Evolutionary conservation across 23 red algal species (phyloP).

Genomic region (Gracilaria vermiculophylla): DNA sequence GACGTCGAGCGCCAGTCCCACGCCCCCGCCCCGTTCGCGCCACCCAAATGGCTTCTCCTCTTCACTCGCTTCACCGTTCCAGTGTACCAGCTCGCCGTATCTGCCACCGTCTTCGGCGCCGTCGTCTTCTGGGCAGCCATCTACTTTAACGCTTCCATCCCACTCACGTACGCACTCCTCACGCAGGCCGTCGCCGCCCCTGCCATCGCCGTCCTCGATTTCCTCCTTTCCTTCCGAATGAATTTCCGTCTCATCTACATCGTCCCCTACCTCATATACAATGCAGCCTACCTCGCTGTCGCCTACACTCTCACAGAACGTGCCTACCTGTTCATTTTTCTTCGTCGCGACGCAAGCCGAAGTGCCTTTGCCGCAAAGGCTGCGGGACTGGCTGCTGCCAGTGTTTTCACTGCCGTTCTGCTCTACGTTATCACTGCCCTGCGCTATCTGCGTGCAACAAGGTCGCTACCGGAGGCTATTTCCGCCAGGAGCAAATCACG

Average conservation of each 20-base stretch:
- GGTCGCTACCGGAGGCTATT: constrained; percentile 5
- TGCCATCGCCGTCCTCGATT: constrained; percentile 9
- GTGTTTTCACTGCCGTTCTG: not conserved
- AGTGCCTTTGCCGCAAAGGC: constrained; percentile 14
- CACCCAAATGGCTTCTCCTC: not conserved
- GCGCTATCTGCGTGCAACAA: not conserved
- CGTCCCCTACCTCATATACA: constrained; percentile 2
- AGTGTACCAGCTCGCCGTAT: constrained; percentile 24
- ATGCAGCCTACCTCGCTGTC: constrained; percentile 16
- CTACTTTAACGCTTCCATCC: not conserved
- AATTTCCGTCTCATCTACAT: constrained; percentile 46
- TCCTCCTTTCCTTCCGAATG: constrained; percentile 33
- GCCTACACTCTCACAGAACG: constrained; percentile 22
- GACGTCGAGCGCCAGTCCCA: constrained; percentile 11
- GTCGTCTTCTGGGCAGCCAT: constrained; percentile 53
- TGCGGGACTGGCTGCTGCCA: not conserved
- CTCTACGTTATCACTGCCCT: constrained; percentile 9
- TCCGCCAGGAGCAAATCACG: not conserved
- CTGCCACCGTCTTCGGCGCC: constrained; percentile 34
- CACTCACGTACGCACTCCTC: constrained; percentile 14
- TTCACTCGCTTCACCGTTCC: constrained; percentile 47
- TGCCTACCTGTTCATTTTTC: constrained; percentile 16
- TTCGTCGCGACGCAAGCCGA: constrained; percentile 2
- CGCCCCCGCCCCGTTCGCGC: not conserved
- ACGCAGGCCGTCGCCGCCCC: constrained; percentile 23